Base-by-base conservation (phyloP, 1,284 basidiomycete genomes). In the Thecaphora thlaspeos region DNA sequence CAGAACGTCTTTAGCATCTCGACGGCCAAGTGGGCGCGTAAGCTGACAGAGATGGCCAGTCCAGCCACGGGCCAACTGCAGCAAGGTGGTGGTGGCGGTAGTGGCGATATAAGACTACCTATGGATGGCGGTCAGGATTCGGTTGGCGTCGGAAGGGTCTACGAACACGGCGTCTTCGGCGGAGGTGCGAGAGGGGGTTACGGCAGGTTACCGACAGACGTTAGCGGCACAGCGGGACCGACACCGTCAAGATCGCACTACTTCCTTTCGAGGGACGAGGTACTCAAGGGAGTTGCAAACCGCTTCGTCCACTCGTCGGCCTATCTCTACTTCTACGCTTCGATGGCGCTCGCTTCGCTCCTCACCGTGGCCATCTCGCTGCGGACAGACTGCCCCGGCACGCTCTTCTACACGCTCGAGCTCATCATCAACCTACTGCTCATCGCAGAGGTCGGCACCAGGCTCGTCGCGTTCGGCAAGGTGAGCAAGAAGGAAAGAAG, bases 261-360 rank as follows among this genome's bases (percentile, higher is more conserved):
- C 59, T 54, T 54, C n/a, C 47, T 77, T 4, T 63, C 70, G 8
- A 56, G 71, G 3, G 55, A 67, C 32, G 75, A 77, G 43, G 61
- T 76, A 43, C 55, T 77, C 42, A 76, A 76, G 51, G 75, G 75
- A 26, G 62, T 75, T 15, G 75, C 75, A 4, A 77, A 77, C 39
- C 55, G 75, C 1, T 77, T 77, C 41, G 75, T 77, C 14, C 75
- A 77, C 46, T 74, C 71, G 5, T 59, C 60, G 21, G 68, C 71
- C 5, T 77, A 77, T 37, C 61, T 77, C 32, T 77, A 70, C 52
- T 68, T 77, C 46, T 77, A 77, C 51, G 73, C 61, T 3, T 56
- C 59, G 3, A 77, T 77, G 75, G 75, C 74, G 2, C 45, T 69
- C 8, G 62, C 70, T 3, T 75, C 72, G 4, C 55, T 76, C 12